A percentile compares a stretch with the other conserved stretches of the same genome.
These are phyloP conservation scores for Ballota nigra DNA, from an alignment of 257 asterid genomes.

Conservation along the genomic window DNA sequence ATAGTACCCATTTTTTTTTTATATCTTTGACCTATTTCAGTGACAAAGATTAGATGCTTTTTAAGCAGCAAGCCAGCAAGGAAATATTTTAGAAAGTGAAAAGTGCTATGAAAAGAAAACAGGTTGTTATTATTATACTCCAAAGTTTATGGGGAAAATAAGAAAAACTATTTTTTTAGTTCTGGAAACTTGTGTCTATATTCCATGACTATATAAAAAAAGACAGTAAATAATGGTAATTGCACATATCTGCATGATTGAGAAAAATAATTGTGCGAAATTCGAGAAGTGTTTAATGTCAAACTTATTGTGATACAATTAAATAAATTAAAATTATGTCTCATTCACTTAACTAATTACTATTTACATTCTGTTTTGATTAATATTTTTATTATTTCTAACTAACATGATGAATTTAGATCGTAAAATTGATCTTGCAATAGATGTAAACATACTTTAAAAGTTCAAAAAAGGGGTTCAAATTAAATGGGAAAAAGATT, in stretches of 20 bases:
- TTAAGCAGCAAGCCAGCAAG: background rate
- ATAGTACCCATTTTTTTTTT: background rate
- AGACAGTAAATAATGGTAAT: background rate
- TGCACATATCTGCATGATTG: slow-evolving; percentile 11
- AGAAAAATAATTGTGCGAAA: background rate
- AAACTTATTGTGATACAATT: background rate
- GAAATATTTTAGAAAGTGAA: background rate
- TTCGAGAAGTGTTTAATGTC: background rate
- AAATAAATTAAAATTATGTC: background rate
- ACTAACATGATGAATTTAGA: background rate
- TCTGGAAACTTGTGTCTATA: slow-evolving; percentile 8
- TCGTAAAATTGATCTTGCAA: no score
- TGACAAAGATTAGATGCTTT: background rate
- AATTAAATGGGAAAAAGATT: background rate
- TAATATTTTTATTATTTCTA: background rate
- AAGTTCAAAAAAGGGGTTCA: slow-evolving; percentile 1
- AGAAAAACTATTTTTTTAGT: background rate
- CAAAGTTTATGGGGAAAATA: background rate
- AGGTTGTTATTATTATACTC: background rate
- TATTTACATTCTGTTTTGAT: background rate
- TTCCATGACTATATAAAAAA: background rate
- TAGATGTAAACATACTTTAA: no score
- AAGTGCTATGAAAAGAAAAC: background rate
- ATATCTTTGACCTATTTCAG: background rate
- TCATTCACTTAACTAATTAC: background rate